A percentile compares a stretch with the other conserved stretches of the same genome.
These are phyloP conservation scores for Podaxis carcinomalis DNA, from an alignment of 768 basidiomycete genomes.

Conservation along the genomic window DNA sequence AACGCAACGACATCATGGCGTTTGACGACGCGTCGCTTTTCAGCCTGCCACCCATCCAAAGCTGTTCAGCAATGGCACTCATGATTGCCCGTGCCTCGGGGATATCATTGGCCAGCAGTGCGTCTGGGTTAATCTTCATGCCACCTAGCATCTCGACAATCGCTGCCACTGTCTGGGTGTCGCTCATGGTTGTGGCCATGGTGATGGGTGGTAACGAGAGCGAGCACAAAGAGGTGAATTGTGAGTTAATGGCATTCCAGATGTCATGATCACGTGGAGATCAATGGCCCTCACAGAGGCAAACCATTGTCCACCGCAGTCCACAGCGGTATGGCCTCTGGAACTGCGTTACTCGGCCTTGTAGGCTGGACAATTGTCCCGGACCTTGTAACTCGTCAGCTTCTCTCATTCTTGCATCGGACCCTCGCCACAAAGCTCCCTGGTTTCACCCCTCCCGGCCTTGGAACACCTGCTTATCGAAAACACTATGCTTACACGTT, in stretches of 20 bases:
- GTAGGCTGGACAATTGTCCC: conserved; percentile 68
- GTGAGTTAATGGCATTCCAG: not conserved
- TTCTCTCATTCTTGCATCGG: conserved; percentile 38
- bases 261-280: conserved; percentile 5
- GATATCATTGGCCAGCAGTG: conserved; percentile 28
- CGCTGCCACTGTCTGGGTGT: not conserved
- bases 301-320: conserved; percentile 5
- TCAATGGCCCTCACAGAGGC: not conserved
- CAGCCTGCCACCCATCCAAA: conserved; percentile 9
- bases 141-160: conserved; percentile 28
- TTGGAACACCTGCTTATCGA: conserved; percentile 39
- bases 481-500: conserved; percentile 65
- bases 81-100: conserved; percentile 27
- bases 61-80: conserved; percentile 29
- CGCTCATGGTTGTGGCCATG: not conserved
- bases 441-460: conserved; percentile 29
- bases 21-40: not conserved
- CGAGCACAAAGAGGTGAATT: not conserved
- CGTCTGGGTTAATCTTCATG: conserved; percentile 19
- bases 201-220: not conserved
- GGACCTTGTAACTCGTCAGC: conserved; percentile 49
- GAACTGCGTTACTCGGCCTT: conserved; percentile 26
- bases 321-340: conserved; percentile 15
- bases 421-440: conserved; percentile 19
- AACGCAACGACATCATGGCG: conserved; percentile 7